A percentile compares a stretch with the other conserved stretches of the same genome.
These are phyloP conservation scores for Galium porrigens DNA, from an alignment of 305 asterid genomes.

Conservation along the genomic window DNA sequence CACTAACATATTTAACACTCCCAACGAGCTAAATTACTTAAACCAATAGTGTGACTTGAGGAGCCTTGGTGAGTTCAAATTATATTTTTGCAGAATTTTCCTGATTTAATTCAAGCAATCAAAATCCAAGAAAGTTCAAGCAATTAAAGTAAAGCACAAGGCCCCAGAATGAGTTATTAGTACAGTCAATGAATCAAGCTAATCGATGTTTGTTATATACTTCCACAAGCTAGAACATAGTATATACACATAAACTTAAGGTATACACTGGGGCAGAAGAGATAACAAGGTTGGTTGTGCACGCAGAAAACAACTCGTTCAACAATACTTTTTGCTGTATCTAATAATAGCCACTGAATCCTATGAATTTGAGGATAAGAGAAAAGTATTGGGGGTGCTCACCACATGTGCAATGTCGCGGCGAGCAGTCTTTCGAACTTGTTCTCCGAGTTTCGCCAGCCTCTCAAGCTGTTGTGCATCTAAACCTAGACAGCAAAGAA, in stretches of 20 bases:
- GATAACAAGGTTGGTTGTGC: background rate
- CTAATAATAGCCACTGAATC: background rate
- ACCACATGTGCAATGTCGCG: slow-evolving; percentile 86
- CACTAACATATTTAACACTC: background rate
- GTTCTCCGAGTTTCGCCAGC: slow-evolving; percentile 59
- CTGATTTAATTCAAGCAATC: background rate
- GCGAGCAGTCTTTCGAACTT: slow-evolving; percentile 70
- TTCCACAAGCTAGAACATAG: background rate
- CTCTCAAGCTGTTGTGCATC: slow-evolving; percentile 56
- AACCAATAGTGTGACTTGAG: background rate
- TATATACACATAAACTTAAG: background rate
- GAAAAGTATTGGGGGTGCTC: slow-evolving; percentile 20
- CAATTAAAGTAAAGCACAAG: background rate
- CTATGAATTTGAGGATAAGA: background rate
- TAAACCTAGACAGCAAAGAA: slow-evolving; percentile 38
- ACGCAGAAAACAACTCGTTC: background rate
- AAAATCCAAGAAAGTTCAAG: background rate
- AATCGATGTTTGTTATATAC: background rate
- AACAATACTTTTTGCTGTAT: background rate
- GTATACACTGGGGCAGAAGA: background rate
- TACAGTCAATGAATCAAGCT: background rate
- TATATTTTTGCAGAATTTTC: background rate
- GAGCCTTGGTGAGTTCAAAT: background rate
- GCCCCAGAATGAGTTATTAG: background rate
- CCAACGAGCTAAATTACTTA: background rate